A percentile compares a stretch with the other conserved stretches of the same genome.
Evolutionary conservation across 2,329 filamentous ascomycete species (phyloP).

Genomic region (Pestalotiopsis fici): DNA sequence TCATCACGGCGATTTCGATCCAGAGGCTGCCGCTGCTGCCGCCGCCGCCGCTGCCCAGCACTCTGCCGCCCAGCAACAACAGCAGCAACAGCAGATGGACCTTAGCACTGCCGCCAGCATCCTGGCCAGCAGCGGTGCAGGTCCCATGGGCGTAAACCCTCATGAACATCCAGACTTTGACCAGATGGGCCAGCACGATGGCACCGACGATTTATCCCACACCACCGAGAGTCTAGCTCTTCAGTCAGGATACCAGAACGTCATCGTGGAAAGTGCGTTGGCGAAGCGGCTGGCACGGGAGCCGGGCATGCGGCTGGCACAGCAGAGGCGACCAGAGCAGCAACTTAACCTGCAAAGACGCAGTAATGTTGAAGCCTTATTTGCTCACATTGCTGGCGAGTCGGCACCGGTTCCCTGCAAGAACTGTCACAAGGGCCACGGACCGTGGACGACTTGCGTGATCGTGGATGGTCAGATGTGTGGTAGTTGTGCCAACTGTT

Average conservation of each 20-base stretch:
- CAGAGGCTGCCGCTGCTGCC: conserved; percentile 13
- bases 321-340: conserved; percentile 56
- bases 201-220: conserved; percentile 20
- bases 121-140: conserved; percentile 30
- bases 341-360: conserved; percentile 56
- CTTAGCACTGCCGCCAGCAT: conserved; percentile 28
- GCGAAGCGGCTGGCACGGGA: conserved; percentile 55
- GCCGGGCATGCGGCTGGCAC: conserved; percentile 47
- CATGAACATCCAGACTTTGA: conserved; percentile 30
- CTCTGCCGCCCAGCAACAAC: conserved; percentile 21
- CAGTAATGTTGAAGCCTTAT: conserved; percentile 61
- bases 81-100: conserved; percentile 28
- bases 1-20: conserved; percentile 8
- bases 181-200: conserved; percentile 13
- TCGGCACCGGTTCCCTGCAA: conserved; percentile 52
- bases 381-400: conserved; percentile 57
- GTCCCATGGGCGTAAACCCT: conserved; percentile 25
- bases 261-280: conserved; percentile 54
- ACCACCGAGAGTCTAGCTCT: conserved; percentile 50
- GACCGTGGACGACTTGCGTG: conserved; percentile 60
- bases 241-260: conserved; percentile 45
- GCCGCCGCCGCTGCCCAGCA: conserved; percentile 9
- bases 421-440: conserved; percentile 62
- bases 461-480: conserved; percentile 62
- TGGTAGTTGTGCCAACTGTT: conserved; percentile 63